Evolutionary conservation across 257 asterid genomes (phyloP).

Genomic region (Misopates orontium): DNA sequence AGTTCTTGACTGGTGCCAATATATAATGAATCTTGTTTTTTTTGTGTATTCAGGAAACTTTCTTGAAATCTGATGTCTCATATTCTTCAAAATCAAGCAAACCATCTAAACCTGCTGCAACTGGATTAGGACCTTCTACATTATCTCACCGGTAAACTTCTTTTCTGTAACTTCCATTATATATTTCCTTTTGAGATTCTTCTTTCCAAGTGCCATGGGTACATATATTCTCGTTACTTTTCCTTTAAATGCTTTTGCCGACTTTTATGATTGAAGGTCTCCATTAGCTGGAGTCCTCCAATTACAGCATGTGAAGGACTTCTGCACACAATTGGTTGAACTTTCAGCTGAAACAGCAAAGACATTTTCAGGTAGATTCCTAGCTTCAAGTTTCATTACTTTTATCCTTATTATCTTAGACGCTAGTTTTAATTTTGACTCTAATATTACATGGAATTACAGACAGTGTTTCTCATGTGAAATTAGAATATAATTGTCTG

Average conservation of each 20-base stretch:
- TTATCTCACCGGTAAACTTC: slow-evolving; percentile 44
- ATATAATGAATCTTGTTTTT: slow-evolving; percentile 23
- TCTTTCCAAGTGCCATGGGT: background rate
- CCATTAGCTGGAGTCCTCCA: slow-evolving; percentile 55
- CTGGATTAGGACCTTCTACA: slow-evolving; percentile 34
- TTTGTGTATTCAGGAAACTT: slow-evolving; percentile 42
- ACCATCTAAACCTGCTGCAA: slow-evolving; percentile 33
- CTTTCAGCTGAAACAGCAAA: slow-evolving; percentile 59
- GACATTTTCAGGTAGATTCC: slow-evolving; percentile 42
- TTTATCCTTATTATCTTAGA: background rate
- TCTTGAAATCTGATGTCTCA: slow-evolving; percentile 32
- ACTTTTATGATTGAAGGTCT: slow-evolving; percentile 41
- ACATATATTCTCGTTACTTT: background rate
- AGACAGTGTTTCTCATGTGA: too few species aligned
- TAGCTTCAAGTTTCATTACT: background rate
- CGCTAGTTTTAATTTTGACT: background rate
- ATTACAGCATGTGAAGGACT: slow-evolving; percentile 46
- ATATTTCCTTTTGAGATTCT: slow-evolving; percentile 14
- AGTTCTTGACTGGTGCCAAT: background rate
- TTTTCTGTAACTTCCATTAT: background rate
- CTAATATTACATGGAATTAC: background rate
- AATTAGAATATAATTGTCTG: background rate
- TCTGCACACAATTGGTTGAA: slow-evolving; percentile 55
- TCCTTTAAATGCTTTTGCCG: background rate
- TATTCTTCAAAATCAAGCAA: slow-evolving; percentile 33